phyloP scores from a whole-genome alignment of 2,329 filamentous ascomycete species.

The Colletotrichum lentis region DNA sequence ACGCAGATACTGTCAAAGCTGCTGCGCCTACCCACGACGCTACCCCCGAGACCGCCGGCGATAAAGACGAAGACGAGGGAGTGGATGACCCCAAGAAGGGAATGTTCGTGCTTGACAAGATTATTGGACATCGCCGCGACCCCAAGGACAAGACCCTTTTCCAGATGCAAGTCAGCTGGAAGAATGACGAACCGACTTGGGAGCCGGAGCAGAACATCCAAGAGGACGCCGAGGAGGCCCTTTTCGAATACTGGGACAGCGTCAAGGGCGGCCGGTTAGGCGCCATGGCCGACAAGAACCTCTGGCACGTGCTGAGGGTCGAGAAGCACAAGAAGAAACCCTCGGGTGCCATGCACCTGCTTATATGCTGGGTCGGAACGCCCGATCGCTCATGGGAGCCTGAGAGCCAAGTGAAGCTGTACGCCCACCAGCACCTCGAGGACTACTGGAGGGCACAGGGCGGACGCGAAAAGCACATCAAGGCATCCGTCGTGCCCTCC shows the following conservation, averaged over 20 bases:
- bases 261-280: slow-evolving; percentile 36
- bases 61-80: slow-evolving; percentile 13
- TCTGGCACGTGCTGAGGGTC: slow-evolving; percentile 38
- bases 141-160: slow-evolving; percentile 40
- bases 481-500: neutral
- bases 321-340: slow-evolving; percentile 34
- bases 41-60: neutral
- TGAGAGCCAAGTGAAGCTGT: slow-evolving; percentile 24
- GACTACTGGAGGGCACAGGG: slow-evolving; percentile 47
- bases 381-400: slow-evolving; percentile 37
- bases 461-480: slow-evolving; percentile 42
- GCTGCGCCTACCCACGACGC: slow-evolving; percentile 5
- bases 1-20: slow-evolving; percentile 21
- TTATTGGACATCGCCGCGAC: slow-evolving; percentile 30
- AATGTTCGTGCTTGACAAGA: slow-evolving; percentile 28
- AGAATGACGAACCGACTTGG: slow-evolving; percentile 45
- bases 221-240: slow-evolving; percentile 44
- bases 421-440: slow-evolving; percentile 34
- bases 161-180: slow-evolving; percentile 46
- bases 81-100: slow-evolving; percentile 19
- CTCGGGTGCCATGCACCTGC: slow-evolving; percentile 20
- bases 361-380: slow-evolving; percentile 34
- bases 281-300: slow-evolving; percentile 31
- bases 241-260: slow-evolving; percentile 41
- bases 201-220: slow-evolving; percentile 49